Evolutionary conservation across 257 asterid genomes (phyloP).

Genomic region (Solanum pimpinellifolium): DNA sequence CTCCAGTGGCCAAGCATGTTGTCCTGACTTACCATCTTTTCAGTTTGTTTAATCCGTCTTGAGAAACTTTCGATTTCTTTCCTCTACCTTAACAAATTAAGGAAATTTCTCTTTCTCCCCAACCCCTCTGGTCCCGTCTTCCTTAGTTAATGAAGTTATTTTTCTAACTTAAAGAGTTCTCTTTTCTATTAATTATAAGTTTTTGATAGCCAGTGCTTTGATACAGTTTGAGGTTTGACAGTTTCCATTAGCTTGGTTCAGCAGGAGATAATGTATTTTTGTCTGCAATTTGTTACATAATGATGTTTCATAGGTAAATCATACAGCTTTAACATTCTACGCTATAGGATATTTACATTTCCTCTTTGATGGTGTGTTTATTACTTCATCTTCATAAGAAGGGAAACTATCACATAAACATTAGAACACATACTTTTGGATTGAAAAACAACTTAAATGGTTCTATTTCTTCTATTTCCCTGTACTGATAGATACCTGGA

Average conservation of each 20-base stretch:
- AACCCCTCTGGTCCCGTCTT: neutral
- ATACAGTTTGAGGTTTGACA: neutral
- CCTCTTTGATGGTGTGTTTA: neutral
- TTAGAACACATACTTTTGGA: neutral
- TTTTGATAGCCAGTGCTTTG: neutral
- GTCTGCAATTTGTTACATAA: neutral
- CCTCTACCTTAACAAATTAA: neutral
- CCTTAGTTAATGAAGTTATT: neutral
- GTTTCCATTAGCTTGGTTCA: neutral
- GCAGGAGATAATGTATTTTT: neutral
- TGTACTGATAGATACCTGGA: conserved; percentile 69
- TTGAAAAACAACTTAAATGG: conserved; percentile 1
- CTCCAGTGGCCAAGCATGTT: neutral
- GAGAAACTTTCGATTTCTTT: neutral
- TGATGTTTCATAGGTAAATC: neutral
- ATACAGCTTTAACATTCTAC: neutral
- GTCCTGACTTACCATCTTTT: neutral
- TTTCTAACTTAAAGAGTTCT: neutral
- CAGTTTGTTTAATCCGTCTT: neutral
- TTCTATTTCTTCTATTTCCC: conserved; percentile 15
- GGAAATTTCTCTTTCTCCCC: neutral
- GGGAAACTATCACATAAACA: neutral
- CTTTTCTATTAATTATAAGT: neutral
- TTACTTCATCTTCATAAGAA: neutral
- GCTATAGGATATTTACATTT: neutral